phyloP scores from a whole-genome alignment of 208 protist species.

The Crithidia bombi region DNA sequence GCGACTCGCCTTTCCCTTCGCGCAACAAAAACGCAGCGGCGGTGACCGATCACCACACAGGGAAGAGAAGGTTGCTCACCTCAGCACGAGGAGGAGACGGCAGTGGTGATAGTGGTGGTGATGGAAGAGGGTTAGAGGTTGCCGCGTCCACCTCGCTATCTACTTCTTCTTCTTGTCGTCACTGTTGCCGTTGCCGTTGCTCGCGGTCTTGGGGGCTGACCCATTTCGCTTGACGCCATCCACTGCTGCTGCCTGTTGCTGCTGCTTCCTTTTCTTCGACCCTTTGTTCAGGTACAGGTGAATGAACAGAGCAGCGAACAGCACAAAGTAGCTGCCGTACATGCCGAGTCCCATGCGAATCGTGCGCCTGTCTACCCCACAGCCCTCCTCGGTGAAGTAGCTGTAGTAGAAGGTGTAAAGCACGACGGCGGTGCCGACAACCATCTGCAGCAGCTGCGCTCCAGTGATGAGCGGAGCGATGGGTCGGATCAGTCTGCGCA shows the following conservation, averaged over 20 bases:
- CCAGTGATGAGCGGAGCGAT: slow-evolving; percentile 85
- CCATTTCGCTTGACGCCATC: not conserved
- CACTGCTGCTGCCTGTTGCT: not conserved
- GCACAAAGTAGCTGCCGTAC: slow-evolving; percentile 89
- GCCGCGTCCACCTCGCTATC: not conserved
- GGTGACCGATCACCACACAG: too few species aligned
- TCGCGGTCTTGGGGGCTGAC: not conserved
- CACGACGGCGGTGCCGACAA: slow-evolving; percentile 77
- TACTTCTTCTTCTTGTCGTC: slow-evolving; percentile 24
- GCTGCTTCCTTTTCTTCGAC: slow-evolving; percentile 9
- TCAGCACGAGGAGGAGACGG: not conserved
- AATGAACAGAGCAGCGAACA: slow-evolving; percentile 84
- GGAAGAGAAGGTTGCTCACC: too few species aligned
- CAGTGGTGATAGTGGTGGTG: too few species aligned
- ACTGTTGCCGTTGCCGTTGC: slow-evolving; percentile 16
- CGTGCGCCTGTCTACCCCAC: slow-evolving; percentile 42
- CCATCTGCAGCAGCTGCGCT: slow-evolving; percentile 94
- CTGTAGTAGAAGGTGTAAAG: slow-evolving; percentile 50
- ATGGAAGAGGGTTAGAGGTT: not conserved
- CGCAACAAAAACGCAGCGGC: too few species aligned
- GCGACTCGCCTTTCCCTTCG: too few species aligned
- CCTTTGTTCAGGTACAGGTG: slow-evolving; percentile 45
- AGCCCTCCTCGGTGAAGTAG: slow-evolving; percentile 49
- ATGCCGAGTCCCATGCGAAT: slow-evolving; percentile 76
- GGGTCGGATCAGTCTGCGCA: slow-evolving; percentile 64